A percentile compares a stretch with the other conserved stretches of the same genome.
Evolutionary conservation across 2,329 filamentous ascomycete species (phyloP).

Genomic region (Fusarium udum): DNA sequence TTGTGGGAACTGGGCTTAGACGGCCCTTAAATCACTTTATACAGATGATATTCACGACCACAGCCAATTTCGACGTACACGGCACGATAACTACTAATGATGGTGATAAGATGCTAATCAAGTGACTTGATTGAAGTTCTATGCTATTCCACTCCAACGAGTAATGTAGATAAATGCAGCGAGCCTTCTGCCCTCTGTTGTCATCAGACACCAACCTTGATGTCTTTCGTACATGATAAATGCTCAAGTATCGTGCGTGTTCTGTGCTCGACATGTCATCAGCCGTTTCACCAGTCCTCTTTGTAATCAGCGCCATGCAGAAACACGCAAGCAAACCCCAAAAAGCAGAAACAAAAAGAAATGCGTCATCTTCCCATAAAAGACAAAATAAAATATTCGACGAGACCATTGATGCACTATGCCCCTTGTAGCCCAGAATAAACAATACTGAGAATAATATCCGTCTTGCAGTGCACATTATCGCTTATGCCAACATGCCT

Average conservation of each 20-base stretch:
- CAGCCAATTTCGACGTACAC: neutral
- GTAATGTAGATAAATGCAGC: constrained; percentile 14
- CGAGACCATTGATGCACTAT: constrained; percentile 18
- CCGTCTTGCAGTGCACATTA: constrained; percentile 27
- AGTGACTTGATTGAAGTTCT: constrained; percentile 17
- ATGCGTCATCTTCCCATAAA: constrained; percentile 2
- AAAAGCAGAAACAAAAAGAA: neutral
- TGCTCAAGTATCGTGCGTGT: constrained; percentile 29
- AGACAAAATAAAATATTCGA: constrained; percentile 7
- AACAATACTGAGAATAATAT: constrained; percentile 18
- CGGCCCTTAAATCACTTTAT: neutral
- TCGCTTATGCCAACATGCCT: constrained; percentile 31
- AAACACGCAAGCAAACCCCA: constrained; percentile 16
- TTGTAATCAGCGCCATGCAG: constrained; percentile 41
- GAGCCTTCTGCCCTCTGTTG: constrained; percentile 2
- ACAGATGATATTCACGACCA: neutral
- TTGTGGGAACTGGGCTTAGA: neutral
- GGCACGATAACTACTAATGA: neutral
- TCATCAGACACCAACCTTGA: constrained; percentile 17
- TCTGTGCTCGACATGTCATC: constrained; percentile 25
- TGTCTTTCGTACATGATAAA: constrained; percentile 25
- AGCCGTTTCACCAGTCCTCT: constrained; percentile 32
- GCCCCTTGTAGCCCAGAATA: constrained; percentile 14
- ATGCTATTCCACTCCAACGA: constrained; percentile 12
- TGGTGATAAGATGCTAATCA: neutral